Base-by-base conservation (phyloP, 352 stramenopile species). In the Globisporangium nodosum region DNA sequence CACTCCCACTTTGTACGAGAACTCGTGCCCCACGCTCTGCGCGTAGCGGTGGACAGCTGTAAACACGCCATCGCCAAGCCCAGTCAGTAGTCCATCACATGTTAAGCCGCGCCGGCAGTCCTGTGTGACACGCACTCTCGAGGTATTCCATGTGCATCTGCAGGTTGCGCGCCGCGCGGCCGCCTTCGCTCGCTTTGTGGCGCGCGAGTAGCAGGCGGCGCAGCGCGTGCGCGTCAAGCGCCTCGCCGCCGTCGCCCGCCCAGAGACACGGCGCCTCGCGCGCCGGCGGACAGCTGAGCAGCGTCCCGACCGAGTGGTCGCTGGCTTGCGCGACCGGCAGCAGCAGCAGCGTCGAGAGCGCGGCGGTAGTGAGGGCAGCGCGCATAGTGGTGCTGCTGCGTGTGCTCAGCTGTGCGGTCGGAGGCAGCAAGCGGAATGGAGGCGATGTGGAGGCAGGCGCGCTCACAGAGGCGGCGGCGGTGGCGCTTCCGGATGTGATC, bases 71-170 rank as follows among this genome's bases (percentile, higher is more conserved):
- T 40, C 11, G 8, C 35, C 9, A 12, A 13, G 3, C 2, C 12
- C 35, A 40, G 35, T 40, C 35, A 35, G 31, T 35, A 9, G 5
- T 35, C 5, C 31, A 7, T 35, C 31, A 35, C 31, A 9, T 35
- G 24, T 27, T 27, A 27, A 27, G 24, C 24, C 24, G 24, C 24
- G 24, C 24, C 24, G 24, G 24, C 24, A 27, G 24, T 27, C 24
- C 24, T 27, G 24, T 27, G 24, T 27, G 24, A 47, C 27, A 58
- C 52, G 42, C 53, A 92, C 80, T 76, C 69, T 90, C 79, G 30
- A 92, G 74, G 63, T 92, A 92, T 49, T 71, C 67, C 73, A 92
- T 90, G 70, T 92, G 82, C 27, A 58, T 64, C 52, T 87, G 53
- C n/a, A 92, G 63, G 56, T 89, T 90, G 56, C 78, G 72, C 3